Base-by-base conservation (phyloP, 805 yeast species). In the Danielia oregonensis region DNA sequence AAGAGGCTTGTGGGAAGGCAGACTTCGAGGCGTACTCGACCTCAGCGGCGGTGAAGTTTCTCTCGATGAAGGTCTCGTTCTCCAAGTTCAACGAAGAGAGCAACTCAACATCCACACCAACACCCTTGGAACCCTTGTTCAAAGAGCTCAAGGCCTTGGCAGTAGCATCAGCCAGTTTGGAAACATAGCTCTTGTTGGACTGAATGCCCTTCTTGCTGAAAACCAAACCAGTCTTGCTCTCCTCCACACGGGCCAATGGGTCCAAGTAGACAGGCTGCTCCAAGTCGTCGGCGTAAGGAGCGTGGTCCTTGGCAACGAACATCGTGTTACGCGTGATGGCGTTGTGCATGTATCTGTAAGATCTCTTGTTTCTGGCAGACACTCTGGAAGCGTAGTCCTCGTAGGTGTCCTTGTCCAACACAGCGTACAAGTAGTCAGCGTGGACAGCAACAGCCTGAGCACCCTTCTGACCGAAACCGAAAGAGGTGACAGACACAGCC, bases 381-480 rank as follows among this genome's bases (percentile, higher is more conserved):
- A 88, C 96, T 71, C 80, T 86, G 33, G 58, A 54, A 41, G 71
- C 76, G 63, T 93, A 93, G 12, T 70, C 67, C 47, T 78, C 79
- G 66, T 87, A 94, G 45, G 82, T 75, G 25, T 67, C 59, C 63
- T 77, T 75, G 56, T 81, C 82, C 57, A 93, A 74, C 23, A 86
- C 79, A 42, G 94, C 94, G 60, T 68, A 87, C 65, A 94, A 74
- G 77, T 88, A 93, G 66, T 91, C 96, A 42, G 97, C 85, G 69
- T 91, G 94, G 45, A 93, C 74, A 37, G 80, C 84, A 60, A 93
- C 67, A 30, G 96, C 96, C 65, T 88, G 95, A 37, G 88, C 98
- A 70, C 99, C 99, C 76, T 93, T 93, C 72, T 93, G 99, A 61
- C 99, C 99, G 63, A 93, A 93, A 63, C 99, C 99, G 62, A 93